Evolutionary conservation across 2,329 filamentous ascomycete genomes (phyloP), one percentile per base, ranked within the genome.

Genomic region (Pseudocercospora pini-densiflorae): DNA sequence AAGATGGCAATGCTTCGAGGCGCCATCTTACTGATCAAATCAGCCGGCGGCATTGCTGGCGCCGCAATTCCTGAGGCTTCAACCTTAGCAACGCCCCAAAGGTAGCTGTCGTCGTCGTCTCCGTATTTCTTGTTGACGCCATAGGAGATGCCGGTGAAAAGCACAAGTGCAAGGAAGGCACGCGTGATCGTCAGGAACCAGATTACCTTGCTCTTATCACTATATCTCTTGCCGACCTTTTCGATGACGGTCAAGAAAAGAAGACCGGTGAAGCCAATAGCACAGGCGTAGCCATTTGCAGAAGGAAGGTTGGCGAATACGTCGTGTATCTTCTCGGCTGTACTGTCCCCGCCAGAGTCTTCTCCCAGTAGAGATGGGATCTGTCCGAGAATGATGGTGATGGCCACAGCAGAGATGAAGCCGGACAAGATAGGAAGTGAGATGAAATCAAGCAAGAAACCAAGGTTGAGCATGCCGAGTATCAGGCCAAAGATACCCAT

Each of bases 331-430:
- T 88, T 86, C 10, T 80, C 81, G 5, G 87, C 86, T 1, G 86
- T 84, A 1, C 84, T 84, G 27, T 81, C 81, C 2, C 84, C 81
- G 0, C 86, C 81, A 27, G 81, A 79, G 9, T 79, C 68, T 59
- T 87, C 82, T 9, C 88, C 88, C 1, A 90, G 83, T 0, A 90
- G 82, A 1, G 85, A 86, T 3, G 83, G 86, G 63, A 90, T 83
- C 74, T 90, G 88, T n/a, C 87, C 87, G 59, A 89, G 84, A 23
- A 87, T 85, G 72, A 90, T 90, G 31, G 87, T 88, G 57, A 90
- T 85, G 24, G 87, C 88, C 1, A 88, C 88, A 1, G 88, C 88
- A 0, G 87, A 88, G 70, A 90, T 89, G 78, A 90, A 90, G 4
- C 88, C 88, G 6, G 82, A 87, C 0, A 90, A 81, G 1, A 90